Percentiles rank a stretch among this genome's conserved stretches.
These are phyloP conservation scores for Gossypium schwendimanii DNA, from an alignment of 441 rosid species.

Conservation along the genomic window DNA sequence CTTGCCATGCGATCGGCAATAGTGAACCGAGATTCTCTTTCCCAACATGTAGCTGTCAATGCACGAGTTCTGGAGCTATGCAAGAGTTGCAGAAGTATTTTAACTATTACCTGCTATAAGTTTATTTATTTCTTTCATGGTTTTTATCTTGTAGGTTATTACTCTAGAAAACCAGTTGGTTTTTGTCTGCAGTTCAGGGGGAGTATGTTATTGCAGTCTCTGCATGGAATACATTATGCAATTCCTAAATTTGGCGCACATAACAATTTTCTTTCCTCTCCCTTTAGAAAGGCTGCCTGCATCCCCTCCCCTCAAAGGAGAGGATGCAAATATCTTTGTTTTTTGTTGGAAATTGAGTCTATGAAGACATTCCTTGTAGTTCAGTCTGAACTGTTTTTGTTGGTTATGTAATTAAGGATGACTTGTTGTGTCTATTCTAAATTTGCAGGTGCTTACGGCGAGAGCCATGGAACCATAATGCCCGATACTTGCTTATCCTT, in stretches of 20 bases:
- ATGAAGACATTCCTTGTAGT: conserved; percentile 5
- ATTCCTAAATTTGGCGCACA: background rate
- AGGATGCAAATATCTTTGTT: background rate
- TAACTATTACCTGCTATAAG: conserved; percentile 8
- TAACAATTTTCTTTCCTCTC: conserved; percentile 5
- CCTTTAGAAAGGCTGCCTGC: background rate
- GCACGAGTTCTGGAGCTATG: conserved; percentile 43
- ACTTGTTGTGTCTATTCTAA: conserved; percentile 19
- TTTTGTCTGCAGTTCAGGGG: background rate
- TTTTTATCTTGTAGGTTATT: background rate
- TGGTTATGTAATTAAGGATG: conserved; percentile 3
- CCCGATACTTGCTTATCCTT: conserved; percentile 65
- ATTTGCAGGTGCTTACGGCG: conserved; percentile 57
- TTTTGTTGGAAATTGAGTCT: conserved; percentile 1
- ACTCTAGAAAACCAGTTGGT: background rate
- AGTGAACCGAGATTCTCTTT: conserved; percentile 59
- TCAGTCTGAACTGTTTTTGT: background rate
- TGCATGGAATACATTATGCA: background rate
- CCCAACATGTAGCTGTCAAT: conserved; percentile 65
- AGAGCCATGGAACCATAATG: conserved; percentile 74
- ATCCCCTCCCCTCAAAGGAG: background rate
- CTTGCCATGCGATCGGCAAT: conserved; percentile 74
- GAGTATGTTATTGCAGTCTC: background rate
- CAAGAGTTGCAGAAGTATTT: conserved; percentile 65
- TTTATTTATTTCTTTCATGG: background rate